phyloP scores from a whole-genome alignment of 352 stramenopile genomes.

The Phytophthora pinifolia region DNA sequence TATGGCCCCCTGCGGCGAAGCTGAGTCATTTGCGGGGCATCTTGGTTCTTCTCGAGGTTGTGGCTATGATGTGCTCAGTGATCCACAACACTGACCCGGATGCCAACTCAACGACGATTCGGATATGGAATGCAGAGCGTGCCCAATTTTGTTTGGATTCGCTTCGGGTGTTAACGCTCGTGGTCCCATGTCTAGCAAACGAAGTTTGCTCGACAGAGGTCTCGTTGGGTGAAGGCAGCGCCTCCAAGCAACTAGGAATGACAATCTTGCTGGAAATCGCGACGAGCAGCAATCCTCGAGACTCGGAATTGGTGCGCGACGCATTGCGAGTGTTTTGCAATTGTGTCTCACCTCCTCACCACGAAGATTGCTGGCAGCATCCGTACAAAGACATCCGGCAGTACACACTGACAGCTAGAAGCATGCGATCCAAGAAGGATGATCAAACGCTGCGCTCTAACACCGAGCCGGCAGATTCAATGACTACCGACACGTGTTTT shows the following conservation, averaged over 20 bases:
- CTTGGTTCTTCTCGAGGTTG: slow-evolving; percentile 79
- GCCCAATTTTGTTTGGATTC: slow-evolving; percentile 81
- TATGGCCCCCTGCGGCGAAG: slow-evolving; percentile 77
- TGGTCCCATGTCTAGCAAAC: slow-evolving; percentile 62
- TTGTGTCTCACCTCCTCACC: slow-evolving; percentile 75
- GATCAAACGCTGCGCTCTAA: slow-evolving; percentile 20
- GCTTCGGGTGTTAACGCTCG: slow-evolving; percentile 70
- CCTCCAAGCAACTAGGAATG: slow-evolving; percentile 53
- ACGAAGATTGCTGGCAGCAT: slow-evolving; percentile 84
- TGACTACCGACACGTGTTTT: slow-evolving; percentile 11
- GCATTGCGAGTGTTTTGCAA: slow-evolving; percentile 81
- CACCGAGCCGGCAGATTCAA: slow-evolving; percentile 5
- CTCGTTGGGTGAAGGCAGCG: slow-evolving; percentile 41
- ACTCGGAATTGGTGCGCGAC: slow-evolving; percentile 76
- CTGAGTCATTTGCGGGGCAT: slow-evolving; percentile 71
- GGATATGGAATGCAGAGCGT: slow-evolving; percentile 77
- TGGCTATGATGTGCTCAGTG: slow-evolving; percentile 63
- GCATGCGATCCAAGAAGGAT: slow-evolving; percentile 59
- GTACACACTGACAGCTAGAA: slow-evolving; percentile 71
- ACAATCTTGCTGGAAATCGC: slow-evolving; percentile 78
- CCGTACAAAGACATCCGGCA: slow-evolving; percentile 84
- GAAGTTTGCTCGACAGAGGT: slow-evolving; percentile 83
- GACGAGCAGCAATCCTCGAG: slow-evolving; percentile 66
- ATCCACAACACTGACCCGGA: slow-evolving; percentile 59
- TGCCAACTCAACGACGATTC: slow-evolving; percentile 49